These are phyloP conservation scores for Lathyrus aphaca DNA, from an alignment of 306 rosid genomes.

Conservation along the genomic window DNA sequence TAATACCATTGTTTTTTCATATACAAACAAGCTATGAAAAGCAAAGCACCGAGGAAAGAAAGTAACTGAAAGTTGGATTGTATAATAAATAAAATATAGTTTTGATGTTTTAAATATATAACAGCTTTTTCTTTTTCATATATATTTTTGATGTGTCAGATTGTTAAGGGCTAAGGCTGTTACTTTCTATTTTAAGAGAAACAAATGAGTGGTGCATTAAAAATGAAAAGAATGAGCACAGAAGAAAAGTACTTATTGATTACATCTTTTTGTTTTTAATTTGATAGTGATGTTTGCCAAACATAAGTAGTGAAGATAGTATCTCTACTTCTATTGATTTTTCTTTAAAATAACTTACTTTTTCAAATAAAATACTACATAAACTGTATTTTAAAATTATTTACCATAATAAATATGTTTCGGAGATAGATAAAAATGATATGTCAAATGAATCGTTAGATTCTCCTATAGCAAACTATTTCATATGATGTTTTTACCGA, in stretches of 20 bases:
- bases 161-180: constrained; percentile 35
- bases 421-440: too few relatives aligned
- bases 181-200: constrained; percentile 35
- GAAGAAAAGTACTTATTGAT: constrained; percentile 17
- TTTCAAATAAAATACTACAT: too few relatives aligned
- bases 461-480: too few relatives aligned
- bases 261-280: constrained; percentile 9
- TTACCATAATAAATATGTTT: too few relatives aligned
- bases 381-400: too few relatives aligned
- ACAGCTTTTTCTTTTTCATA: neutral
- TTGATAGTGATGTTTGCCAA: constrained; percentile 14
- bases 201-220: constrained; percentile 33
- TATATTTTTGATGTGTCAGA: constrained; percentile 34
- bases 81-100: constrained; percentile 19
- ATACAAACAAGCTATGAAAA: constrained; percentile 45
- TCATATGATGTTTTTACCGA: too few relatives aligned
- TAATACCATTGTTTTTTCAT: constrained; percentile 32
- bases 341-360: too few relatives aligned
- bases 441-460: too few relatives aligned
- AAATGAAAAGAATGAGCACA: constrained; percentile 31
- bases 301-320: constrained; percentile 9
- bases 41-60: constrained; percentile 42
- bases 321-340: neutral
- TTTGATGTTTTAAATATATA: neutral
- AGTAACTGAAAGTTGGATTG: constrained; percentile 16